A percentile compares a stretch with the other conserved stretches of the same genome.
phyloP scores from a whole-genome alignment of 2,329 filamentous ascomycete genomes.

The Coniosporium tulheliwenetii region DNA sequence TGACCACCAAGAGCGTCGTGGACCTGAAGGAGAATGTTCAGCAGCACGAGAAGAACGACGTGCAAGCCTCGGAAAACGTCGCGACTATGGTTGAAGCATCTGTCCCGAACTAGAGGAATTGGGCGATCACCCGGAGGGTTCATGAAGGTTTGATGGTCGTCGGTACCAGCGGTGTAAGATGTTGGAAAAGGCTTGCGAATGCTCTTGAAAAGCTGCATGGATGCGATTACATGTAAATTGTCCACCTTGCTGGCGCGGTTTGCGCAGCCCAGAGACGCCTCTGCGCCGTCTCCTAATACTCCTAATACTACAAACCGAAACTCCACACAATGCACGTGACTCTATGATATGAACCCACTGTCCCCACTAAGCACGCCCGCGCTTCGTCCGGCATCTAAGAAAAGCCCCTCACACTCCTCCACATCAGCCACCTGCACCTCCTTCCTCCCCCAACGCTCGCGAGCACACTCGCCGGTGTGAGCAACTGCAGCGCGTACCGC shows the following conservation, averaged over 20 bases:
- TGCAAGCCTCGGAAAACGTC: no score
- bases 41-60: no score
- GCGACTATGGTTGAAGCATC: no score
- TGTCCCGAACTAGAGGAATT: no score
- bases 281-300: not conserved
- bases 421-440: conserved; percentile 38
- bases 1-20: no score
- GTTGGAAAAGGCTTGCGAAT: no score
- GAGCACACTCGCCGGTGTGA: conserved; percentile 81
- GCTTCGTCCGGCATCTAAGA: conserved; percentile 32
- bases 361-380: conserved; percentile 18
- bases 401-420: conserved; percentile 30
- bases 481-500: conserved; percentile 81
- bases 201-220: no score
- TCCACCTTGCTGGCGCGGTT: not conserved
- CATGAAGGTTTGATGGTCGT: no score
- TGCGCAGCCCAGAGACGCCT: not conserved
- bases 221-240: not conserved
- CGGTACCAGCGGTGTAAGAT: no score
- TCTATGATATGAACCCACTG: conserved; percentile 1
- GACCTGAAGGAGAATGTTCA: no score
- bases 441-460: conserved; percentile 45
- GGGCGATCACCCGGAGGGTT: no score
- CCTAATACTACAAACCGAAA: not conserved
- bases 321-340: not conserved